These are phyloP conservation scores for Coemansia sp. DNA, from an alignment of 192 early-diverging fungal species.

Conservation along the genomic window DNA sequence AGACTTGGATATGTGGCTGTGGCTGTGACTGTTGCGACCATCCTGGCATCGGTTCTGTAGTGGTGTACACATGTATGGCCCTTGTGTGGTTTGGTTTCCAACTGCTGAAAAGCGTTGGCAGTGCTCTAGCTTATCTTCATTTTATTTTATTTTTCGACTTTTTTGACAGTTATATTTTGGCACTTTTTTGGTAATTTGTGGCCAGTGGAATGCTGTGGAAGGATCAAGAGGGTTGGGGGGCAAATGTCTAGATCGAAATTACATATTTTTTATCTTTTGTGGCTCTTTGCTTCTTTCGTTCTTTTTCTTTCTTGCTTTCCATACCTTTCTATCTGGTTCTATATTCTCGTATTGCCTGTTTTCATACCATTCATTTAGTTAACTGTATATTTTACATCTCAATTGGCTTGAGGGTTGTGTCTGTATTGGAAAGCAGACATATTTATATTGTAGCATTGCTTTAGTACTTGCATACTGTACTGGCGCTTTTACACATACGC, in stretches of 20 bases:
- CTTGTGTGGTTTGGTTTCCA: too few species aligned
- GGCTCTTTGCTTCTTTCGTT: too few species aligned
- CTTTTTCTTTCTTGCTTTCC: not conserved
- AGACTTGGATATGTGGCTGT: not conserved
- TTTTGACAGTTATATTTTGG: not conserved
- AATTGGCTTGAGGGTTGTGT: not conserved
- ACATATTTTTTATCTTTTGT: not conserved
- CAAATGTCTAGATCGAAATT: not conserved
- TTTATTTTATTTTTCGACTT: not conserved
- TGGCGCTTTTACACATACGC: not conserved
- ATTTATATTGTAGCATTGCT: not conserved
- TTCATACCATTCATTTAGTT: not conserved
- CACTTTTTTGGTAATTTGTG: too few species aligned
- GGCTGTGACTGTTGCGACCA: not conserved
- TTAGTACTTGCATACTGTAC: too few species aligned
- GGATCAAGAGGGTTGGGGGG: not conserved
- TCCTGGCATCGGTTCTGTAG: not conserved
- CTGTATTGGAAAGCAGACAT: not conserved
- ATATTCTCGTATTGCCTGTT: constrained; percentile 6
- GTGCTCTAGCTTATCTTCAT: not conserved
- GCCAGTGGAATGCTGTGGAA: not conserved
- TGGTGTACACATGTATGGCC: too few species aligned
- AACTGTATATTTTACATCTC: not conserved
- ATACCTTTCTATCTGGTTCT: constrained; percentile 5
- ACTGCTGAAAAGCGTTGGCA: too few species aligned